Conservation (phyloP, 305 asterid species). For the Solanum hybrid region DNA sequence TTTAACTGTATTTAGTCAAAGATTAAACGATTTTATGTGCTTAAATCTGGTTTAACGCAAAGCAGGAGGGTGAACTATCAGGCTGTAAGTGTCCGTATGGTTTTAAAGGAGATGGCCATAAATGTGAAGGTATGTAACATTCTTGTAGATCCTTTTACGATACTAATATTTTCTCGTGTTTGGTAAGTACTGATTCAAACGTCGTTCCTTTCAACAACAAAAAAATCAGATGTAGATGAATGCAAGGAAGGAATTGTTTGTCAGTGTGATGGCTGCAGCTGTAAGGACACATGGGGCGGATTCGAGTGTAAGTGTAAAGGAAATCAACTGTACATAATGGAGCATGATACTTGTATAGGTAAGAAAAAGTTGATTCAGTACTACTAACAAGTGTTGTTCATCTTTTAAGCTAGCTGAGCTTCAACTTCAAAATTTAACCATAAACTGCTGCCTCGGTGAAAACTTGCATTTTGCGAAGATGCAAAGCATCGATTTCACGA, state of each 20-base stretch:
- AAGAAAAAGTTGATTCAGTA: not conserved
- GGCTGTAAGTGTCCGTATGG: conserved; percentile 84
- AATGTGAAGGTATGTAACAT: conserved; percentile 51
- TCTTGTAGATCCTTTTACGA: not conserved
- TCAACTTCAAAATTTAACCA: not conserved
- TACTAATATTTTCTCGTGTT: not conserved
- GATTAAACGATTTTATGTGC: not conserved
- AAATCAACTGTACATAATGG: conserved; percentile 59
- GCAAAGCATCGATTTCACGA: not conserved
- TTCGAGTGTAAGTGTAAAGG: conserved; percentile 60
- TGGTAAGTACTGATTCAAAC: not conserved
- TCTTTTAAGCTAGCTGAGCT: not conserved
- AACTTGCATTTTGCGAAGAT: not conserved
- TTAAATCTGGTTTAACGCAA: not conserved
- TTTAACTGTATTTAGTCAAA: not conserved
- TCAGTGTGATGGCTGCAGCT: conserved; percentile 71
- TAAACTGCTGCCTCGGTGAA: not conserved
- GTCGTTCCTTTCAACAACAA: not conserved
- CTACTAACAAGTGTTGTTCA: not conserved
- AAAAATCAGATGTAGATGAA: conserved; percentile 57
- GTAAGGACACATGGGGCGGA: conserved; percentile 84
- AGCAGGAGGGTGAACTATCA: conserved; percentile 49
- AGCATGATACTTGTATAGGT: conserved; percentile 84
- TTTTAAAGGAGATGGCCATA: conserved; percentile 70
- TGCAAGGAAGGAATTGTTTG: conserved; percentile 64